phyloP scores from a whole-genome alignment of 225 moss, liverwort and hornwort species.

The Physcomitrellopsis africana region DNA sequence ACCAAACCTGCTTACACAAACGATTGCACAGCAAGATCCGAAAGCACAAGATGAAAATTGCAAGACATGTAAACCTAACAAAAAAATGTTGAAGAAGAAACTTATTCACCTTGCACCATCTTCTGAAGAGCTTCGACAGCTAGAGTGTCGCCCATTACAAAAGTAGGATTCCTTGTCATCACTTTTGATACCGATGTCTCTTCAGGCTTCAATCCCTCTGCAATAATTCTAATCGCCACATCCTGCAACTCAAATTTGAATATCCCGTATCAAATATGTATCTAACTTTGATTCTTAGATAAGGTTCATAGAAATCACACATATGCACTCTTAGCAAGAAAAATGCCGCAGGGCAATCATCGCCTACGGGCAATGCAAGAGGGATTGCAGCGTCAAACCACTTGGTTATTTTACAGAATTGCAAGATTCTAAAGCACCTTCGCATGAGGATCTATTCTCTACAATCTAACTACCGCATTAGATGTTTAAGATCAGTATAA shows the following conservation, averaged over 20 bases:
- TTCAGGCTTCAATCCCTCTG: slow-evolving; percentile 94
- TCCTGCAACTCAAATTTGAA: slow-evolving; percentile 62
- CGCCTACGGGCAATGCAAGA: no score
- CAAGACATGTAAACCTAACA: not conserved
- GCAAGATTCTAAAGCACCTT: no score
- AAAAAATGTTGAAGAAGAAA: slow-evolving; percentile 4
- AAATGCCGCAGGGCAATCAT: not conserved
- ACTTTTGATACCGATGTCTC: slow-evolving; percentile 97
- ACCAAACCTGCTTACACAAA: not conserved
- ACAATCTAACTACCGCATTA: not conserved
- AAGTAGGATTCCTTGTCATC: slow-evolving; percentile 98
- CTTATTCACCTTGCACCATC: slow-evolving; percentile 89
- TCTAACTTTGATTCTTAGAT: not conserved
- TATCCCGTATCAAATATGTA: not conserved
- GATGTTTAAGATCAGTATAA: not conserved
- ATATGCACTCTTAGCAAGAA: not conserved
- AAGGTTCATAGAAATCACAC: not conserved
- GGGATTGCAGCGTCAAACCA: no score
- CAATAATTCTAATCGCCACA: slow-evolving; percentile 98
- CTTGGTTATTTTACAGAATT: no score
- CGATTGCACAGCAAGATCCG: not conserved
- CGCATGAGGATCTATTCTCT: no score
- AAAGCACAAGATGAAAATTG: not conserved
- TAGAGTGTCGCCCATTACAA: slow-evolving; percentile 99
- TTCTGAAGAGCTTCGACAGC: slow-evolving; percentile 98